A percentile compares a stretch with the other conserved stretches of the same genome.
These are phyloP conservation scores for Hsuehochloa calcarea DNA, from an alignment of 176 grass and related monocot genomes.

Conservation along the genomic window DNA sequence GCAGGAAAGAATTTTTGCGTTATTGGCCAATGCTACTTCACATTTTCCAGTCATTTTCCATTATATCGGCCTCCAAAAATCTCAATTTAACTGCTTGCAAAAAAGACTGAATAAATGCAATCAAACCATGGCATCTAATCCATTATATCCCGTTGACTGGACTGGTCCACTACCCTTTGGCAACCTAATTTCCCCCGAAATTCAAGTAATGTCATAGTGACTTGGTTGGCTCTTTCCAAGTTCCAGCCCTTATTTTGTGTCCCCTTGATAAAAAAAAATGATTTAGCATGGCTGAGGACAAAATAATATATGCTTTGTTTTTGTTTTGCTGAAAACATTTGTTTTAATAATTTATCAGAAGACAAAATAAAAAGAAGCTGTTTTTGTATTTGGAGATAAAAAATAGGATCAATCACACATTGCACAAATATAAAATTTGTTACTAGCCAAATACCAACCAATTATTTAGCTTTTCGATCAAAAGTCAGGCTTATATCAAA, in stretches of 20 bases:
- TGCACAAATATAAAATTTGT: neutral
- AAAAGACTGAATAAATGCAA: neutral
- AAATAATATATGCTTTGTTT: neutral
- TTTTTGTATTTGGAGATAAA: constrained; percentile 16
- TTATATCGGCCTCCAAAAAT: neutral
- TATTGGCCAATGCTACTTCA: neutral
- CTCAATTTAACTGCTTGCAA: neutral
- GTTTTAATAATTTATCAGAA: neutral
- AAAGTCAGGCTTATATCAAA: neutral
- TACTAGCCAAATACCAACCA: neutral
- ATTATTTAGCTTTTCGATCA: constrained; percentile 15
- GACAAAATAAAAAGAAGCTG: neutral
- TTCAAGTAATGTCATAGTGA: neutral
- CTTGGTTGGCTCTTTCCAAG: neutral
- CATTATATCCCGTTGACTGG: neutral
- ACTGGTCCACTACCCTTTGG: neutral
- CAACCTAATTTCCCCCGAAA: neutral
- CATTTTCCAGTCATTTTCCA: neutral
- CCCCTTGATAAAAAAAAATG: neutral
- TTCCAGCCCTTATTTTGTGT: neutral
- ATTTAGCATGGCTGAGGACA: neutral
- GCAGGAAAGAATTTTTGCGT: neutral
- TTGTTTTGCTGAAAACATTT: neutral
- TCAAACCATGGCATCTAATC: neutral
- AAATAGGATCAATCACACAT: neutral